Base-by-base conservation (phyloP, 352 stramenopile species). In the Blastocystis sp. region DNA sequence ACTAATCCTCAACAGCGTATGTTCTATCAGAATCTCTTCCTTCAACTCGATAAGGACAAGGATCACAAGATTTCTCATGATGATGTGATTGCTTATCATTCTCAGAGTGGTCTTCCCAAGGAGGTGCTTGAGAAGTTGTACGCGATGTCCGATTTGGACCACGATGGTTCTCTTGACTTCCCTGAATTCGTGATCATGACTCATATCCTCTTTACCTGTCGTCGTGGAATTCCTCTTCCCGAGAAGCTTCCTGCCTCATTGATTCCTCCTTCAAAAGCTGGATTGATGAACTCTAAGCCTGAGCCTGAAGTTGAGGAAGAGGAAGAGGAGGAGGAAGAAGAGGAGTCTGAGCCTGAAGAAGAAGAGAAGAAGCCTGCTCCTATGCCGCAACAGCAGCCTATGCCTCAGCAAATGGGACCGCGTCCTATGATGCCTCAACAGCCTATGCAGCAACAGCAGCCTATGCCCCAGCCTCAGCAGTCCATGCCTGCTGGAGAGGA, bases 11-110 rank as follows among this genome's bases (percentile, higher is more conserved):
- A 81, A 65, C 44, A 81, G 40, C 46, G 69, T 44, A 32, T 32
- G 21, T 81, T 81, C 46, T 81, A 81, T 65, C 69, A 81, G 36
- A 48, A 81, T 27, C 27, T 81, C 8, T 81, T 81, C 51, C 36
- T 81, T n/a, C 69, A 81, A 64, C 53, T 78, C 8, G 65, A 78
- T 53, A 56, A 59, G 29, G 65, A 78, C 29, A 78, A 78, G 49
- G n/a, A 29, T 56, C 65, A 77, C 46, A 4, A 59, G 24, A 9
- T 77, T 53, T 29, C 44, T 38, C 65, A 77, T 38, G 65, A 77
- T 51, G 1, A 40, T 18, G 65, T 77, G 38, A 77, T 77, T 57
- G 40, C 32, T 42, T 77, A 77, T 77, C 65, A 77, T 51, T 56
- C 32, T 77, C 65, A 77, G 49, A 77, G 65, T 77, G 42, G 36